phyloP scores from a whole-genome alignment of 345 rosid species.

The Aquilaria malaccensis region DNA sequence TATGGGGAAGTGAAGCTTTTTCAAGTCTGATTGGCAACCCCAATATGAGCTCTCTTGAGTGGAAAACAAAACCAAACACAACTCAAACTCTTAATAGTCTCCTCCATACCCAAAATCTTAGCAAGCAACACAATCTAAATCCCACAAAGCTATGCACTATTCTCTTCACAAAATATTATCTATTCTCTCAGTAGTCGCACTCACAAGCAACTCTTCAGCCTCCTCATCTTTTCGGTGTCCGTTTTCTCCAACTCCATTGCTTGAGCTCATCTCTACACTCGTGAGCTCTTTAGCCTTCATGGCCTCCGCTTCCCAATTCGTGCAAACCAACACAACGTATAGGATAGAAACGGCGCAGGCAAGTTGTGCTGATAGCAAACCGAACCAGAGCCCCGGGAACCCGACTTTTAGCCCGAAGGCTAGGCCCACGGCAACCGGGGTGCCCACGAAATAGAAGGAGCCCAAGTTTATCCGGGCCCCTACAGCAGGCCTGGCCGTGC shows the following conservation, averaged over 20 bases:
- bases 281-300: conserved; percentile 54
- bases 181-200: conserved; percentile 27
- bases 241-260: conserved; percentile 1
- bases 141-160: conserved; percentile 15
- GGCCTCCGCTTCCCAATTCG: conserved; percentile 92
- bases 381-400: conserved; percentile 90
- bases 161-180: conserved; percentile 20
- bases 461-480: conserved; percentile 82
- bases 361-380: conserved; percentile 79
- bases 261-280: conserved; percentile 31
- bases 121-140: conserved; percentile 7
- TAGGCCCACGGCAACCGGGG: conserved; percentile 83
- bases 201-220: conserved; percentile 27
- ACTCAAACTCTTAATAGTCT: conserved; percentile 5
- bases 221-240: conserved; percentile 28
- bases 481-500: conserved; percentile 73
- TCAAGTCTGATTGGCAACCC: conserved; percentile 1
- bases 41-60: conserved; percentile 4
- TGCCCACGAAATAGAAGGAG: conserved; percentile 89
- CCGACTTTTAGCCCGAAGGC: conserved; percentile 74
- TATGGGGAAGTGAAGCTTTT: conserved; percentile 11
- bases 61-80: neutral
- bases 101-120: conserved; percentile 7
- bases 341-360: conserved; percentile 72
- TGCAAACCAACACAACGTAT: conserved; percentile 47